A percentile compares a stretch with the other conserved stretches of the same genome.
Evolutionary conservation across 2,329 filamentous ascomycete genomes (phyloP).

Genomic region (Nigrospora sphaerica): DNA sequence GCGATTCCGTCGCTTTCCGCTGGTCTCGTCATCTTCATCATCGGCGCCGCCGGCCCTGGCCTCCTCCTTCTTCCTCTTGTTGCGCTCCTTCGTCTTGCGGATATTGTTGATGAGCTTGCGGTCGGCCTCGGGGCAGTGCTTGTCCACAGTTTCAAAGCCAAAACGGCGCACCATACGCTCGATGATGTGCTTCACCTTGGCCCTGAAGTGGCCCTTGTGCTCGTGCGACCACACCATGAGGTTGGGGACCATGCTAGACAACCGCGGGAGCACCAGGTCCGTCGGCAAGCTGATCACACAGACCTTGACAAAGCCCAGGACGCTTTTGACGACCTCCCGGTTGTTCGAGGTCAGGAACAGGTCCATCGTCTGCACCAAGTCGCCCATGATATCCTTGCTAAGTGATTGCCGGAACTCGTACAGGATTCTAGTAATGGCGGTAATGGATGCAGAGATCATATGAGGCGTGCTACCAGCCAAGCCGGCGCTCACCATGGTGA

Average conservation of each 20-base stretch:
- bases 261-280: slow-evolving; percentile 69
- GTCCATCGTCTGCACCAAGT: slow-evolving; percentile 90
- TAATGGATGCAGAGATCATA: slow-evolving; percentile 97
- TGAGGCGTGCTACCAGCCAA: slow-evolving; percentile 88
- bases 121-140: slow-evolving; percentile 76
- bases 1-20: slow-evolving; percentile 44
- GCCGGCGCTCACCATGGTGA: slow-evolving; percentile 97
- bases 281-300: slow-evolving; percentile 80
- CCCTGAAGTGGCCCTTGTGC: slow-evolving; percentile 94
- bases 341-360: slow-evolving; percentile 95
- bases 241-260: slow-evolving; percentile 75
- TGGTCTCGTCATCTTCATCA: slow-evolving; percentile 45
- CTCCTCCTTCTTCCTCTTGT: slow-evolving; percentile 80
- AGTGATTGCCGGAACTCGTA: slow-evolving; percentile 80
- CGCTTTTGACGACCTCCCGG: slow-evolving; percentile 90
- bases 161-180: slow-evolving; percentile 92
- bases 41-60: slow-evolving; percentile 45
- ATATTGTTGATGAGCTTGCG: slow-evolving; percentile 90
- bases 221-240: slow-evolving; percentile 95
- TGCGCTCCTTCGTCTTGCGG: slow-evolving; percentile 86
- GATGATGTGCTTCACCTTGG: slow-evolving; percentile 96
- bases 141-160: slow-evolving; percentile 73
- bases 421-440: slow-evolving; percentile 83
- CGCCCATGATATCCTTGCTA: slow-evolving; percentile 62
- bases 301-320: slow-evolving; percentile 94